A percentile compares a stretch with the other conserved stretches of the same genome.
Conservation (phyloP, 345 rosid species). For the Gossypium australe region DNA sequence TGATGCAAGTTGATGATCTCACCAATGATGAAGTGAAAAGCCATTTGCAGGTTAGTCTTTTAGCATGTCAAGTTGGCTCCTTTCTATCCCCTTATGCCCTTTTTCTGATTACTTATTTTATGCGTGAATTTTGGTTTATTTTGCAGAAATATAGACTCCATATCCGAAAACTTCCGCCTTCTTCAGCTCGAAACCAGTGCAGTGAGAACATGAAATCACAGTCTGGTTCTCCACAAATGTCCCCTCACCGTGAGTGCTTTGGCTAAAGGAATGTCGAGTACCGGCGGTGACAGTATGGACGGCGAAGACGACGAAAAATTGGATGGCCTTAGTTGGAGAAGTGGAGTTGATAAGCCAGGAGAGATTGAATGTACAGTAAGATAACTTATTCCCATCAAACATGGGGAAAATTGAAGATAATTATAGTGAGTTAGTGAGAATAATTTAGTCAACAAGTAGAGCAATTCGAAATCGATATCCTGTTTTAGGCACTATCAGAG, state of each 20-base stretch:
- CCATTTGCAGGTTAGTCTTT: conserved; percentile 68
- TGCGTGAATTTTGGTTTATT: conserved; percentile 2
- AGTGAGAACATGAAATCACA: conserved; percentile 34
- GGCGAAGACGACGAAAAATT: conserved; percentile 47
- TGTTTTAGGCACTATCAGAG: background rate
- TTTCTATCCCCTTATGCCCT: background rate
- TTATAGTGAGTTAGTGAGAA: conserved; percentile 4
- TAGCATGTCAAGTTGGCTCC: background rate
- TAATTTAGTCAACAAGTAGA: background rate
- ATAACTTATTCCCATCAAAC: background rate
- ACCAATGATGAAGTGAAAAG: conserved; percentile 90
- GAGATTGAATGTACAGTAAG: conserved; percentile 7
- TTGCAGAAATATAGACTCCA: conserved; percentile 79
- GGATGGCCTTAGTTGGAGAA: conserved; percentile 41
- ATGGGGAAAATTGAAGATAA: conserved; percentile 7
- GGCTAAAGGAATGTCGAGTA: conserved; percentile 30
- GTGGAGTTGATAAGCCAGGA: too few relatives aligned
- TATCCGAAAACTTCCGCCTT: conserved; percentile 41
- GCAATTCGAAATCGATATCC: background rate
- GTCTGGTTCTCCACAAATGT: conserved; percentile 50
- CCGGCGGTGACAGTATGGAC: conserved; percentile 41
- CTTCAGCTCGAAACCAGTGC: conserved; percentile 27
- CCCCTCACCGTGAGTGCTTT: conserved; percentile 39
- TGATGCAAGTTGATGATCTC: conserved; percentile 79
- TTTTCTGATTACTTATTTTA: background rate